A percentile compares a stretch with the other conserved stretches of the same genome.
Conservation (phyloP, 2,329 filamentous ascomycete genomes). For the Trichophyton simii region DNA sequence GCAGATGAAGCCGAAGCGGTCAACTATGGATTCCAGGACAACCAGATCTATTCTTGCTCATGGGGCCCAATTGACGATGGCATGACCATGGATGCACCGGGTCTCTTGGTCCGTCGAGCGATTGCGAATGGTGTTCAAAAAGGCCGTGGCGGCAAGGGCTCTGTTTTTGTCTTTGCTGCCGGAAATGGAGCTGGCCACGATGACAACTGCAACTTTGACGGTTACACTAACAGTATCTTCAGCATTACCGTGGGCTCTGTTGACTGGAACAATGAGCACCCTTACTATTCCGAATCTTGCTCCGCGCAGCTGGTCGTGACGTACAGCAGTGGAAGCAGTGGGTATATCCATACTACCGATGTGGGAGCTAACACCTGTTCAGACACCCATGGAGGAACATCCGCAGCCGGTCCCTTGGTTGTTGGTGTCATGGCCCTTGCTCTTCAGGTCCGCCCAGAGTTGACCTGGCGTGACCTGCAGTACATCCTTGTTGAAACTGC, state of each 20-base stretch:
- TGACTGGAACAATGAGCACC: conserved; percentile 73
- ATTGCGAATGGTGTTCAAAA: conserved; percentile 89
- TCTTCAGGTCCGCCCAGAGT: conserved; percentile 68
- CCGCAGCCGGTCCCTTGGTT: conserved; percentile 82
- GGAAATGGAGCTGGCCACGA: conserved; percentile 78
- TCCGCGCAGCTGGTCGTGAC: conserved; percentile 92
- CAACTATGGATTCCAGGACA: conserved; percentile 83
- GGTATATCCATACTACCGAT: conserved; percentile 92
- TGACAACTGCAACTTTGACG: conserved; percentile 98
- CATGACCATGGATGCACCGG: conserved; percentile 82
- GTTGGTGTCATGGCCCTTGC: conserved; percentile 86
- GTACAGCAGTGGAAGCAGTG: conserved; percentile 80
- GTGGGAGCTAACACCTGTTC: conserved; percentile 75
- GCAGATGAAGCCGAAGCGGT: conserved; percentile 84
- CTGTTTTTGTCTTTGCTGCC: conserved; percentile 91
- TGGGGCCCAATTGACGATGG: conserved; percentile 97
- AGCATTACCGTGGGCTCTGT: conserved; percentile 93
- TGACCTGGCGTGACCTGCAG: conserved; percentile 90
- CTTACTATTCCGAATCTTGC: conserved; percentile 92
- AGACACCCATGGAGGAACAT: conserved; percentile 78
- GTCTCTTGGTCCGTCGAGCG: conserved; percentile 72
- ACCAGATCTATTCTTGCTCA: conserved; percentile 96
- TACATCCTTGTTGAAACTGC: conserved; percentile 79
- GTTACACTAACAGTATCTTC: conserved; percentile 99
- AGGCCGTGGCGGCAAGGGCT: conserved; percentile 69